phyloP scores from a whole-genome alignment of 352 stramenopile genomes.

The Blastocystis sp. region DNA sequence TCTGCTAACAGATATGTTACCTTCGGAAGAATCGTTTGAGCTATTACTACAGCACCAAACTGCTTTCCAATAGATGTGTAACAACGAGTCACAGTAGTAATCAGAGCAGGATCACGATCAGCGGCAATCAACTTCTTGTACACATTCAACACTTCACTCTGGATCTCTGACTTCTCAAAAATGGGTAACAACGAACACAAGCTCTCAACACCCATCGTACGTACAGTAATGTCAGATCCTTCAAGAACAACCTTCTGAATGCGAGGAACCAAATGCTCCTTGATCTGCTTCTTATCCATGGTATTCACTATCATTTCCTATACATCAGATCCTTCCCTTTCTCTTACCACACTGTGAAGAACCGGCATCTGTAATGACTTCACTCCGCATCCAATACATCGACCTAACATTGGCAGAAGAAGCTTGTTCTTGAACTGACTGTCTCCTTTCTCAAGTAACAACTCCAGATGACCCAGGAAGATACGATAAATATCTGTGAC shows the following conservation, averaged over 20 bases:
- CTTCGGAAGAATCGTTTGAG: slow-evolving; percentile 53
- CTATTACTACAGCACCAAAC: slow-evolving; percentile 25
- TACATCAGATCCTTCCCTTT: background rate
- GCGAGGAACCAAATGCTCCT: slow-evolving; percentile 51
- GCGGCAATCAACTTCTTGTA: slow-evolving; percentile 53
- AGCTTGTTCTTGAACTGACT: slow-evolving; percentile 33
- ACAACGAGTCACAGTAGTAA: slow-evolving; percentile 15
- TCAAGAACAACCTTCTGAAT: slow-evolving; percentile 57
- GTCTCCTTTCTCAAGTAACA: slow-evolving; percentile 56
- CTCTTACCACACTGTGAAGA: slow-evolving; percentile 5
- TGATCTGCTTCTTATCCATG: slow-evolving; percentile 24
- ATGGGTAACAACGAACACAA: background rate
- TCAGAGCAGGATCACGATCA: slow-evolving; percentile 39
- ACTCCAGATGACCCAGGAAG: slow-evolving; percentile 1
- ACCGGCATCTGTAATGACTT: slow-evolving; percentile 3
- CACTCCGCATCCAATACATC: background rate
- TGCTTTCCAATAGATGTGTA: slow-evolving; percentile 32
- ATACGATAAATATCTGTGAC: slow-evolving; percentile 31
- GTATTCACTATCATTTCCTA: background rate
- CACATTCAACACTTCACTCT: slow-evolving; percentile 22
- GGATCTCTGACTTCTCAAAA: slow-evolving; percentile 28
- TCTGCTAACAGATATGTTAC: slow-evolving; percentile 57
- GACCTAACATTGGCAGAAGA: slow-evolving; percentile 14
- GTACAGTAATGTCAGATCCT: background rate
- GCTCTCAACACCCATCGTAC: background rate